A percentile compares a stretch with the other conserved stretches of the same genome.
These are phyloP conservation scores for Neofusicoccum parvum DNA, from an alignment of 2,329 filamentous ascomycete species.

Conservation along the genomic window DNA sequence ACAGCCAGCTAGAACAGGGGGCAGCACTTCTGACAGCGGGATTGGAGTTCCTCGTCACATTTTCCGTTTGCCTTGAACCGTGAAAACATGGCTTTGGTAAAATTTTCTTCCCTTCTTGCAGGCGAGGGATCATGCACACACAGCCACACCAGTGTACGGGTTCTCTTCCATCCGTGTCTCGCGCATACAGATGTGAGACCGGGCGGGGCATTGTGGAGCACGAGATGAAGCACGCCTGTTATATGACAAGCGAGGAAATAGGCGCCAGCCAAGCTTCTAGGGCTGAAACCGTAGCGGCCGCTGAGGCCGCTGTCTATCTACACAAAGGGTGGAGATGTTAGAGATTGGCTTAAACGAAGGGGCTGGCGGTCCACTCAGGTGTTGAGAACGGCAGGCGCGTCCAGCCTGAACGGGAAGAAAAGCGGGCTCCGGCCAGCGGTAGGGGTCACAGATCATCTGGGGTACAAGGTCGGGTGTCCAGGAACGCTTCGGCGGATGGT, in stretches of 20 bases:
- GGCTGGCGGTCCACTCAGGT: too few relatives aligned
- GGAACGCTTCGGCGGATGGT: too few relatives aligned
- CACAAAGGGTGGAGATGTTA: background rate
- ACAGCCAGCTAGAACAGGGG: background rate
- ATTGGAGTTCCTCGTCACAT: background rate
- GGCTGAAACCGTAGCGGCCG: conserved; percentile 7
- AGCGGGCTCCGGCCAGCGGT: too few relatives aligned
- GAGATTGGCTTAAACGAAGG: background rate
- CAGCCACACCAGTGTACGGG: background rate
- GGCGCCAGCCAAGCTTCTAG: conserved; percentile 8
- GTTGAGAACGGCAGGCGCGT: too few relatives aligned
- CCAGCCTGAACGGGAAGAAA: too few relatives aligned
- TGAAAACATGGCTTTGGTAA: background rate
- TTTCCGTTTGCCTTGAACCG: too few relatives aligned
- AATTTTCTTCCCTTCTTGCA: background rate
- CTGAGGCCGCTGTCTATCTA: background rate
- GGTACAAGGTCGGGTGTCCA: background rate
- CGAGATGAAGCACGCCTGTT: background rate
- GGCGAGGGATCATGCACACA: background rate
- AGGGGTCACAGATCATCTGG: too few relatives aligned
- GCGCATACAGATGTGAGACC: conserved; percentile 5
- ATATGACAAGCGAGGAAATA: background rate
- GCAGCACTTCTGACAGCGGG: background rate
- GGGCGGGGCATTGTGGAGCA: conserved; percentile 15
- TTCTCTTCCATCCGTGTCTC: conserved; percentile 2